Percentiles rank a stretch among this genome's conserved stretches.
These are phyloP conservation scores for Astrothelium subdiscretum DNA, from an alignment of 495 filamentous ascomycete genomes.

Conservation along the genomic window DNA sequence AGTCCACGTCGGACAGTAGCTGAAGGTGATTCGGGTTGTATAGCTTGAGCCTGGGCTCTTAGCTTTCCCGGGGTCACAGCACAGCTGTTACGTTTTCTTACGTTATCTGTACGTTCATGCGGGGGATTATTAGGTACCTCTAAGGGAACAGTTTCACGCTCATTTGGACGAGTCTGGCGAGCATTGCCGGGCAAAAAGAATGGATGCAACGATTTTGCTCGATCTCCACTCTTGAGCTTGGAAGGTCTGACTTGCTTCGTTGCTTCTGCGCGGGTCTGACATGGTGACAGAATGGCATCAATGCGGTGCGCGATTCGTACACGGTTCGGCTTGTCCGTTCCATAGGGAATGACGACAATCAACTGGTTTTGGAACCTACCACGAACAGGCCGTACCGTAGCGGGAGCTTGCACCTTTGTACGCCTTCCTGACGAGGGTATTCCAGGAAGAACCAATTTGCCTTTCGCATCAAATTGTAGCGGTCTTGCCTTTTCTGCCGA, in stretches of 20 bases:
- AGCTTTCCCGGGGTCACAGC: constrained; percentile 30
- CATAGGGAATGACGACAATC: not conserved
- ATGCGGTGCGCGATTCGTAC: not conserved
- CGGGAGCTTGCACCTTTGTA: not conserved
- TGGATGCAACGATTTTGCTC: constrained; percentile 61
- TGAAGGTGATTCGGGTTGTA: not conserved
- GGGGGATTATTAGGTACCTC: not conserved
- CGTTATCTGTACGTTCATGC: not conserved
- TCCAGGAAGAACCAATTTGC: not conserved
- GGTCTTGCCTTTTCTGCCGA: not conserved
- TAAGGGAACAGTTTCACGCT: not conserved
- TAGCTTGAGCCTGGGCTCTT: constrained; percentile 14
- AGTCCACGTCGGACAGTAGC: not conserved
- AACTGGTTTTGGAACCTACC: not conserved
- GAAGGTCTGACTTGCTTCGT: not conserved
- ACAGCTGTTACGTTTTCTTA: constrained; percentile 11
- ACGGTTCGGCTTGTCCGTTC: not conserved
- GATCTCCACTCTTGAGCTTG: constrained; percentile 8
- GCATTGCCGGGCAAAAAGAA: constrained; percentile 53
- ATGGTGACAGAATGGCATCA: not conserved
- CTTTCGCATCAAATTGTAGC: not conserved
- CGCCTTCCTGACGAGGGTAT: not conserved
- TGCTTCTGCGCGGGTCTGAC: not conserved
- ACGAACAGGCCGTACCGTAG: not conserved
- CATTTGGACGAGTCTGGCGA: not conserved